Percentiles rank a stretch among this genome's conserved stretches.
Evolutionary conservation across 306 rosid genomes (phyloP).

Genomic region (Cicer judaicum): DNA sequence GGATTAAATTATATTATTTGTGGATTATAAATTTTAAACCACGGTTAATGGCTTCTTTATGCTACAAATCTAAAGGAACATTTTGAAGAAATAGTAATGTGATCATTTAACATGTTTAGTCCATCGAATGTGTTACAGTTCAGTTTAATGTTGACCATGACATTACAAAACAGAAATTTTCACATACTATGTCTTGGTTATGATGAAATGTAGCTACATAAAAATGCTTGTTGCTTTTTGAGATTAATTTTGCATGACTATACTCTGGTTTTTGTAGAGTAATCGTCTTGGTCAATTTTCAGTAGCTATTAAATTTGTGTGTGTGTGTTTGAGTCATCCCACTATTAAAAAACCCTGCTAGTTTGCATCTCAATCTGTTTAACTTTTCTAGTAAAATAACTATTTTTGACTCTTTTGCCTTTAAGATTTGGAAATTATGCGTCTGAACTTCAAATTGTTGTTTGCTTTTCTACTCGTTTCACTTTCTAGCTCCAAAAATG

Average conservation of each 20-base stretch:
- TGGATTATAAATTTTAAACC: not conserved
- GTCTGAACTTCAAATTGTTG: slow-evolving; percentile 1
- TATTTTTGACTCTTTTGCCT: not conserved
- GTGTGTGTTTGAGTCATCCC: not conserved
- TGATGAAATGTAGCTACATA: slow-evolving; percentile 2
- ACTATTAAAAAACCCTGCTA: not conserved
- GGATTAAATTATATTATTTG: not conserved
- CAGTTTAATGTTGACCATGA: not conserved
- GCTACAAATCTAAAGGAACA: not conserved
- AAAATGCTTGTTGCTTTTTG: not conserved
- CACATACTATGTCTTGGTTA: not conserved
- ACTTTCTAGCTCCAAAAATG: not conserved
- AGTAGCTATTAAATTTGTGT: not conserved
- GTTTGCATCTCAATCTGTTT: slow-evolving; percentile 2
- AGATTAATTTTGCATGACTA: not conserved
- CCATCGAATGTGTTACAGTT: not conserved
- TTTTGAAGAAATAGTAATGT: not conserved
- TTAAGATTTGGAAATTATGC: slow-evolving; percentile 7
- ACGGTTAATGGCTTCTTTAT: not conserved
- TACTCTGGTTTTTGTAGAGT: slow-evolving; percentile 1
- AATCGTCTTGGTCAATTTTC: not conserved
- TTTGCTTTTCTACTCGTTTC: slow-evolving; percentile 3
- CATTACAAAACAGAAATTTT: too few species aligned
- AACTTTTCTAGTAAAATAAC: not conserved
- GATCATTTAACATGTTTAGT: not conserved